A percentile compares a stretch with the other conserved stretches of the same genome.
Conservation (phyloP, 2,329 filamentous ascomycete genomes). For the Ceratocystis alfenasii region DNA sequence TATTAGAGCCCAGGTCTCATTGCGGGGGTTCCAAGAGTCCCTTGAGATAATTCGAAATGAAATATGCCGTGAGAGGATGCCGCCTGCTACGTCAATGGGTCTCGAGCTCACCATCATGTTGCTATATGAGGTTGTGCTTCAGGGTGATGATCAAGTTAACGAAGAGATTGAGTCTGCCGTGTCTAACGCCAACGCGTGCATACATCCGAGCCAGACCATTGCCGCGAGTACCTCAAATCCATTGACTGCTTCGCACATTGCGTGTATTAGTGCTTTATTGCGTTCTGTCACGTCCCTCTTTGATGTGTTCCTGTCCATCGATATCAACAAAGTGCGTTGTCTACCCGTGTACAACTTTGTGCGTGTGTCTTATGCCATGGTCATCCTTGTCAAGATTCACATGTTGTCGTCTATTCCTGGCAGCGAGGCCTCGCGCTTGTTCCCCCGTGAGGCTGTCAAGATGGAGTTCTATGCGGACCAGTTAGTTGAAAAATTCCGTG, state of each 20-base stretch:
- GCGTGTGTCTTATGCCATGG: conserved; percentile 57
- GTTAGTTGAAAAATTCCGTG: conserved; percentile 56
- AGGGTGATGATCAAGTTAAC: conserved; percentile 43
- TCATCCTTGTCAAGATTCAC: conserved; percentile 63
- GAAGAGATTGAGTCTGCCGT: conserved; percentile 30
- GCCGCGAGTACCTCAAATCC: background rate
- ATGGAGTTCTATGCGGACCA: conserved; percentile 54
- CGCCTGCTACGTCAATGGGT: conserved; percentile 48
- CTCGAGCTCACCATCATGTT: conserved; percentile 57
- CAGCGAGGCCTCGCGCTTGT: conserved; percentile 56
- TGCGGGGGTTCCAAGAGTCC: conserved; percentile 53
- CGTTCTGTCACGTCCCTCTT: conserved; percentile 36
- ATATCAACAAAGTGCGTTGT: conserved; percentile 46
- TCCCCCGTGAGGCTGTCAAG: conserved; percentile 55
- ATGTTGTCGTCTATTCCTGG: conserved; percentile 52
- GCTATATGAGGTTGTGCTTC: conserved; percentile 64
- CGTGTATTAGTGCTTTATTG: conserved; percentile 37
- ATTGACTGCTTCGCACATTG: conserved; percentile 26
- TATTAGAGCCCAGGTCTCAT: conserved; percentile 49
- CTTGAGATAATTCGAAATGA: conserved; percentile 47
- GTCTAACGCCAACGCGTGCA: background rate
- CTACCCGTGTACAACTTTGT: conserved; percentile 61
- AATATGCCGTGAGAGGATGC: conserved; percentile 42
- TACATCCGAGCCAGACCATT: background rate
- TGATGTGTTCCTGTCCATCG: conserved; percentile 51